Evolutionary conservation across 805 yeast species (phyloP).

Genomic region (Yarrowia keelungensis): DNA sequence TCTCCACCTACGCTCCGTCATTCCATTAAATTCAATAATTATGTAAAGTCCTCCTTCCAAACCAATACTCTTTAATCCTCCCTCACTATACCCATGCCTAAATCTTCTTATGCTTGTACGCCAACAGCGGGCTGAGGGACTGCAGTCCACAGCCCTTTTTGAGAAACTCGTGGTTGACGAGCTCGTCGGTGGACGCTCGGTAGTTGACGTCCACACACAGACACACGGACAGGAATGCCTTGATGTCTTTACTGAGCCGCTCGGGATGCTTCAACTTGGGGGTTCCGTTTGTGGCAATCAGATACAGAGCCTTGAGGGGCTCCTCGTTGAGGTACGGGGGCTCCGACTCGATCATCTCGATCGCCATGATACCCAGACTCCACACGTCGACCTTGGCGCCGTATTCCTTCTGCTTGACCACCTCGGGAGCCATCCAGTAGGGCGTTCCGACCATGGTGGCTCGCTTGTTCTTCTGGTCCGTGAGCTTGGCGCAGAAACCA

Average conservation of each 20-base stretch:
- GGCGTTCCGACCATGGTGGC: conserved; percentile 91
- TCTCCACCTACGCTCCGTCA: not conserved
- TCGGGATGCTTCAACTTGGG: conserved; percentile 78
- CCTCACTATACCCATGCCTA: not conserved
- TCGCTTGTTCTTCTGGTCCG: conserved; percentile 73
- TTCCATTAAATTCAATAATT: conserved; percentile 20
- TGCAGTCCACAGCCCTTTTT: conserved; percentile 36
- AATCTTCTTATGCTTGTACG: conserved; percentile 37
- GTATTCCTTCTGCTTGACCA: conserved; percentile 77
- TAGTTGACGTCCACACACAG: conserved; percentile 91
- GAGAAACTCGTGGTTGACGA: conserved; percentile 73
- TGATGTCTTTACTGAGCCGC: conserved; percentile 71
- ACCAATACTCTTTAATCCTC: not conserved
- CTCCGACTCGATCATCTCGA: conserved; percentile 86
- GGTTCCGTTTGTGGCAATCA: conserved; percentile 82
- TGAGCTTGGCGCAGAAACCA: conserved; percentile 82
- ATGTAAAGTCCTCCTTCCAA: conserved; percentile 12
- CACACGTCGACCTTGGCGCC: conserved; percentile 85
- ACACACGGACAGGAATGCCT: conserved; percentile 87
- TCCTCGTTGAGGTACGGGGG: conserved; percentile 84
- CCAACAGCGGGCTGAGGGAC: conserved; percentile 26
- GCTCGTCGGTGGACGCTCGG: conserved; percentile 89
- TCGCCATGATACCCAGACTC: conserved; percentile 85
- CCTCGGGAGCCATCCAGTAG: conserved; percentile 92
- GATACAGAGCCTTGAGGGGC: conserved; percentile 75